phyloP scores from a whole-genome alignment of 306 rosid genomes.

The Potentilla sterilis region DNA sequence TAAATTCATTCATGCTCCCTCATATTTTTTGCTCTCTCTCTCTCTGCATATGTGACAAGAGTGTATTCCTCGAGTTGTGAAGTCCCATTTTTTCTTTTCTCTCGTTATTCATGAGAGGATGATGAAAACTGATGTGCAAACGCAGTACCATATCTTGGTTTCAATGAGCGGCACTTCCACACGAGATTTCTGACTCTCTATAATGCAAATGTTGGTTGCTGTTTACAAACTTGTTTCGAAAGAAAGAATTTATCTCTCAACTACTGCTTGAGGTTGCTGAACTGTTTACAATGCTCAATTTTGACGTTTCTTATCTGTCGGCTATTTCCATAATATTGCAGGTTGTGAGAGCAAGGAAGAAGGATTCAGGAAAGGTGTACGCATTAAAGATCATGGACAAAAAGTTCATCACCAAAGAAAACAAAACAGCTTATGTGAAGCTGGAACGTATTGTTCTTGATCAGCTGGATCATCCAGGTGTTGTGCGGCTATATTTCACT shows the following conservation, averaged over 20 bases:
- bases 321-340: conserved; percentile 18
- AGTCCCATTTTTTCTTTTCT: not conserved
- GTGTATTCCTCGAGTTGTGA: not conserved
- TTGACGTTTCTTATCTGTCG: conserved; percentile 16
- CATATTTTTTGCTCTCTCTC: not conserved
- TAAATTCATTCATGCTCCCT: not conserved
- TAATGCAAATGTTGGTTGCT: not conserved
- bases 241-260: not conserved
- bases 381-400: conserved; percentile 99
- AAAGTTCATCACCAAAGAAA: conserved; percentile 93
- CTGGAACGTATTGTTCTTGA: conserved; percentile 97
- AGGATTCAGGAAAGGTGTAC: conserved; percentile 77
- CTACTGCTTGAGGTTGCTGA: not conserved
- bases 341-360: conserved; percentile 99
- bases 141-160: not conserved
- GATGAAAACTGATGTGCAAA: conserved; percentile 3
- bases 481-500: conserved; percentile 88
- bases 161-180: conserved; percentile 7
- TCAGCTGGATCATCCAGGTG: conserved; percentile 96
- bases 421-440: conserved; percentile 96
- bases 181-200: not conserved
- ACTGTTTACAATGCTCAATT: conserved; percentile 16
- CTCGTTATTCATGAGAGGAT: not conserved
- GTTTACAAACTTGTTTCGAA: conserved; percentile 10
- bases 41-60: not conserved